Conservation (phyloP, 1,284 basidiomycete species). For the Naganishia sp. region DNA sequence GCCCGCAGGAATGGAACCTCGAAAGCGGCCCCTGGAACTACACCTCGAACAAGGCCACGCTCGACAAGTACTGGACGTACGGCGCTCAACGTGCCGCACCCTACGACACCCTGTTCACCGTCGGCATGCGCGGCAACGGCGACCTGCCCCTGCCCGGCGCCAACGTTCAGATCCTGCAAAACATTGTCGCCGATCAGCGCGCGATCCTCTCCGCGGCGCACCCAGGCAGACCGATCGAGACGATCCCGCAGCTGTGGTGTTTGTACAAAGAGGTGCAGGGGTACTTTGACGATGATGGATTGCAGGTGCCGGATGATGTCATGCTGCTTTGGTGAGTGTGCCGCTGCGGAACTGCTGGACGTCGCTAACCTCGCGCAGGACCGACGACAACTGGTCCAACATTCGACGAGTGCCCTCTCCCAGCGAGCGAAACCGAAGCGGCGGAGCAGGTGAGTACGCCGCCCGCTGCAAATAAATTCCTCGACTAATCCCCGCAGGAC, state of each 20-base stretch:
- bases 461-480: slow-evolving; percentile 48
- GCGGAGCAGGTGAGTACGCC: slow-evolving; percentile 67
- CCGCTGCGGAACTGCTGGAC: too few relatives aligned
- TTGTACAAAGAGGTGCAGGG: slow-evolving; percentile 65
- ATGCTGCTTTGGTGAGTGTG: slow-evolving; percentile 20
- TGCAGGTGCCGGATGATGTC: slow-evolving; percentile 48
- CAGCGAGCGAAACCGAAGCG: slow-evolving; percentile 61
- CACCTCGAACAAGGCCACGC: slow-evolving; percentile 36
- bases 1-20: slow-evolving; percentile 14
- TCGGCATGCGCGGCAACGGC: slow-evolving; percentile 48
- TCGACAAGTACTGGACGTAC: slow-evolving; percentile 41
- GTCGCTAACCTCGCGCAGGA: not conserved
- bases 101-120: slow-evolving; percentile 42
- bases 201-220: slow-evolving; percentile 63
- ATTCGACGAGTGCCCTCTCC: slow-evolving; percentile 55
- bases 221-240: slow-evolving; percentile 58
- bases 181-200: slow-evolving; percentile 64
- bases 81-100: slow-evolving; percentile 43
- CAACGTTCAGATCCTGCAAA: slow-evolving; percentile 34
- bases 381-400: slow-evolving; percentile 52
- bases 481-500: not conserved
- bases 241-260: slow-evolving; percentile 59
- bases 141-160: slow-evolving; percentile 41
- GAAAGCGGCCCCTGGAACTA: slow-evolving; percentile 63
- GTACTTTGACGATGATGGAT: slow-evolving; percentile 63